Conservation (phyloP, 768 basidiomycete species). For the Tulasnella sp. region DNA sequence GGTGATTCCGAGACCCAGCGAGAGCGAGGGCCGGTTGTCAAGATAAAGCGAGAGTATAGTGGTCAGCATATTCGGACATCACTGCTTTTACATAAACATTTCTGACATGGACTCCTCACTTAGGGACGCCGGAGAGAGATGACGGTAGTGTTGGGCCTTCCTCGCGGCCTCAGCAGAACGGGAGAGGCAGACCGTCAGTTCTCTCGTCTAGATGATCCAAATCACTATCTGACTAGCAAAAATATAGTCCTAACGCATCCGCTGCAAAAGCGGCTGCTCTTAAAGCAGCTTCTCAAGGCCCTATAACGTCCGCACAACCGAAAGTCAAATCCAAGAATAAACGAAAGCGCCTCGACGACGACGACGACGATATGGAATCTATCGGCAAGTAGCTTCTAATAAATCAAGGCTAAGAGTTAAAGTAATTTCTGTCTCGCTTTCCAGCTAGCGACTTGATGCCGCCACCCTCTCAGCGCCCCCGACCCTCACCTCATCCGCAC, state of each 20-base stretch:
- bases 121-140: constrained; percentile 20
- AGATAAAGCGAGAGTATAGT: constrained; percentile 67
- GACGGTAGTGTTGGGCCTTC: not conserved
- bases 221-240: not conserved
- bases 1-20: constrained; percentile 65
- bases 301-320: not conserved
- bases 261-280: constrained; percentile 24
- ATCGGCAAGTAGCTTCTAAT: constrained; percentile 25
- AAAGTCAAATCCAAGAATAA: constrained; percentile 24
- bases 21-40: constrained; percentile 47
- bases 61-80: constrained; percentile 52
- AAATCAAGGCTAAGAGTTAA: not conserved
- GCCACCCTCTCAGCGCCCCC: constrained; percentile 27
- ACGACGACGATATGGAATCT: constrained; percentile 26
- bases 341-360: constrained; percentile 26
- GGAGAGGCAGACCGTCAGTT: constrained; percentile 13
- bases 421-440: not conserved
- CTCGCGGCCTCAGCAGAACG: constrained; percentile 4
- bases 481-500: constrained; percentile 26
- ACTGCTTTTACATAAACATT: not conserved
- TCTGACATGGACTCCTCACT: not conserved
- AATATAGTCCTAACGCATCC: constrained; percentile 10
- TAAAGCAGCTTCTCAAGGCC: constrained; percentile 9
- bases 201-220: not conserved
- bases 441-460: constrained; percentile 26